phyloP scores from a whole-genome alignment of 2,329 filamentous ascomycete genomes.

The Aspergillus sp. region DNA sequence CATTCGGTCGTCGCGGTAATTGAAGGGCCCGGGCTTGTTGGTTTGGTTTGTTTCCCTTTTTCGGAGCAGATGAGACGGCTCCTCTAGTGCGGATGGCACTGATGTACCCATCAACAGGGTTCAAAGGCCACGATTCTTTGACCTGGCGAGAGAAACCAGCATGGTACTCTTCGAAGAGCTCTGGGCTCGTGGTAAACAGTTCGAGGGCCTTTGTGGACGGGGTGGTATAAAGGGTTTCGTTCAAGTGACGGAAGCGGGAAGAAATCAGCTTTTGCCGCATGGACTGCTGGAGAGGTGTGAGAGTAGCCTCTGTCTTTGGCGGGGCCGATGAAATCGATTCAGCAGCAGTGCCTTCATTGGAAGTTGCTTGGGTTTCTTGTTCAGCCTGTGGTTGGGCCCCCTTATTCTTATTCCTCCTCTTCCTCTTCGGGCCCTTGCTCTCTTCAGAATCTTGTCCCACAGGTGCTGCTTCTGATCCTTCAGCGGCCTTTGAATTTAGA shows the following conservation, averaged over 20 bases:
- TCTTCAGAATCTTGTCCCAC: slow-evolving; percentile 13
- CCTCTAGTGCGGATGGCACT: slow-evolving; percentile 67
- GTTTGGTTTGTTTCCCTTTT: slow-evolving; percentile 42
- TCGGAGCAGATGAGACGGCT: slow-evolving; percentile 44
- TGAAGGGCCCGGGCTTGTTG: slow-evolving; percentile 38
- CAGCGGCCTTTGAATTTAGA: slow-evolving; percentile 13
- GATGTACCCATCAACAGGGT: slow-evolving; percentile 89
- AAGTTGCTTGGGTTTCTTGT: slow-evolving; percentile 16
- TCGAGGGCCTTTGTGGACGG: slow-evolving; percentile 79
- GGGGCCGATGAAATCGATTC: slow-evolving; percentile 35
- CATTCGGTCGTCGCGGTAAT: slow-evolving; percentile 68
- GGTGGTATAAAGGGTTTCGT: slow-evolving; percentile 92
- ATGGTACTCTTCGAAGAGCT: slow-evolving; percentile 96
- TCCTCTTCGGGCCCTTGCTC: slow-evolving; percentile 28
- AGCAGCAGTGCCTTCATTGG: slow-evolving; percentile 13
- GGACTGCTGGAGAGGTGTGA: slow-evolving; percentile 88
- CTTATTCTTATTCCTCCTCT: slow-evolving; percentile 35
- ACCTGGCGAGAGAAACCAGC: slow-evolving; percentile 95
- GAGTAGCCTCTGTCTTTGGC: slow-evolving; percentile 54
- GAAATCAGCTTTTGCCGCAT: slow-evolving; percentile 96
- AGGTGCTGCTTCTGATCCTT: slow-evolving; percentile 20
- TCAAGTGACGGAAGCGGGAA: slow-evolving; percentile 94
- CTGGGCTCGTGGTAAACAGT: slow-evolving; percentile 80
- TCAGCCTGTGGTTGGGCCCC: slow-evolving; percentile 24
- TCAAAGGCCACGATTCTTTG: slow-evolving; percentile 85